phyloP scores from a whole-genome alignment of 176 grass and related monocot species.

The Panicum miliaceum region DNA sequence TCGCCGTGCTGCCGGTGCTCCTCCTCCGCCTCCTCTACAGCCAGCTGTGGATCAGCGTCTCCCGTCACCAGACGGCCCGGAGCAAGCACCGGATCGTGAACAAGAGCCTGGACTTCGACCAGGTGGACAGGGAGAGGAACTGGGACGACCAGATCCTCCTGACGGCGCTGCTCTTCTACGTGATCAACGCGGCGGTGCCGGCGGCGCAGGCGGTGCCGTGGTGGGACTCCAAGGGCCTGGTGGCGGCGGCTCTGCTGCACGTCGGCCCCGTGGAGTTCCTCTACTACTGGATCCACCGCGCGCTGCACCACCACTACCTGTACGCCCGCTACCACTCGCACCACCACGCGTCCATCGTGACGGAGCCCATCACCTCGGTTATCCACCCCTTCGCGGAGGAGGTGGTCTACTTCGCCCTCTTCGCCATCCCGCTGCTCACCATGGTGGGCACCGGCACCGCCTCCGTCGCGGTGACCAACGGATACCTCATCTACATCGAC shows the following conservation, averaged over 20 bases:
- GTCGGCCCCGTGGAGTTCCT: conserved; percentile 85
- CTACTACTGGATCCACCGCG: conserved; percentile 96
- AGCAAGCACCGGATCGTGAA: conserved; percentile 75
- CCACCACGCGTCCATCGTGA: conserved; percentile 89
- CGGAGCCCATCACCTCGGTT: conserved; percentile 93
- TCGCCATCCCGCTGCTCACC: conserved; percentile 67
- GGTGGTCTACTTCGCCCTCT: conserved; percentile 68
- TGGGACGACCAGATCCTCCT: conserved; percentile 99
- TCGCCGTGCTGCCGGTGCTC: conserved; percentile 52
- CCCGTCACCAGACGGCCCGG: conserved; percentile 80
- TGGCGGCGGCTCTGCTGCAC: conserved; percentile 48
- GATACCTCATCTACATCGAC: conserved; percentile 73
- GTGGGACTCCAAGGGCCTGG: conserved; percentile 60
- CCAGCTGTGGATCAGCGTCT: conserved; percentile 88
- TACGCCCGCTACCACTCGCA: conserved; percentile 91
- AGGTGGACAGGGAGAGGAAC: conserved; percentile 89
- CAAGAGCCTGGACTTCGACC: conserved; percentile 92
- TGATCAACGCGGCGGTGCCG: conserved; percentile 11
- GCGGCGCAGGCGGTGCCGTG: conserved; percentile 35
- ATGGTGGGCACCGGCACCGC: conserved; percentile 26
- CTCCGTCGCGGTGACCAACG: conserved; percentile 39
- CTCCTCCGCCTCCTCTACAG: conserved; percentile 70
- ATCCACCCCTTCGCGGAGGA: conserved; percentile 93
- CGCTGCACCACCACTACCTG: conserved; percentile 86
- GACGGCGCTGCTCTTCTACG: conserved; percentile 71